Conservation (phyloP, 129 eudicot species). For the Ambrosia trifida region DNA sequence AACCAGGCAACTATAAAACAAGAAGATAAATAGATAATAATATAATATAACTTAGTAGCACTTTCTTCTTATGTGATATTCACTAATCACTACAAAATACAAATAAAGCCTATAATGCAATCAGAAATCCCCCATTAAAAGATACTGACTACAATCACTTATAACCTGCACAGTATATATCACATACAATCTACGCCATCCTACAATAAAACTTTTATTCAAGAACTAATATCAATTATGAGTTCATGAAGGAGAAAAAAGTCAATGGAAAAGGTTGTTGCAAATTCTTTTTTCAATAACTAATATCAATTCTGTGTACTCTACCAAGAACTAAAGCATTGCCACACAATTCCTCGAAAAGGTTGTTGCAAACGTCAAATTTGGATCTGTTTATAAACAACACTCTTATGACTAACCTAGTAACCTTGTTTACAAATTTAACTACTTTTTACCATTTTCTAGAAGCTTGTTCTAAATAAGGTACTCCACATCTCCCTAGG, state of each 20-base stretch:
- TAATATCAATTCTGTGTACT: neutral
- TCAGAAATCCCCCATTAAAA: neutral
- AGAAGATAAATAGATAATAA: neutral
- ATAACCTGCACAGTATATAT: conserved; percentile 1
- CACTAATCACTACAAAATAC: conserved; percentile 15
- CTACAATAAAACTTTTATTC: conserved; percentile 17
- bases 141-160: neutral
- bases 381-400: neutral
- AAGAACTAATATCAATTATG: neutral
- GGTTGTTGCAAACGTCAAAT: conserved; percentile 16
- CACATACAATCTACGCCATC: conserved; percentile 17
- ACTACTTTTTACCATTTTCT: neutral
- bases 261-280: too few relatives aligned
- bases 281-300: too few relatives aligned
- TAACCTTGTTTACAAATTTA: conserved; percentile 15
- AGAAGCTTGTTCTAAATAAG: conserved; percentile 1
- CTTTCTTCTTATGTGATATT: conserved; percentile 10
- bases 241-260: conserved; percentile 2
- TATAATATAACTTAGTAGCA: neutral
- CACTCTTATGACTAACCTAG: conserved; percentile 9
- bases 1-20: conserved; percentile 10
- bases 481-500: conserved; percentile 3
- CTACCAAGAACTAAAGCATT: neutral
- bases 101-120: conserved; percentile 1
- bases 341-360: neutral